Base-by-base conservation (phyloP, 1,284 basidiomycete species). In the Apiotrichum domesticum region DNA sequence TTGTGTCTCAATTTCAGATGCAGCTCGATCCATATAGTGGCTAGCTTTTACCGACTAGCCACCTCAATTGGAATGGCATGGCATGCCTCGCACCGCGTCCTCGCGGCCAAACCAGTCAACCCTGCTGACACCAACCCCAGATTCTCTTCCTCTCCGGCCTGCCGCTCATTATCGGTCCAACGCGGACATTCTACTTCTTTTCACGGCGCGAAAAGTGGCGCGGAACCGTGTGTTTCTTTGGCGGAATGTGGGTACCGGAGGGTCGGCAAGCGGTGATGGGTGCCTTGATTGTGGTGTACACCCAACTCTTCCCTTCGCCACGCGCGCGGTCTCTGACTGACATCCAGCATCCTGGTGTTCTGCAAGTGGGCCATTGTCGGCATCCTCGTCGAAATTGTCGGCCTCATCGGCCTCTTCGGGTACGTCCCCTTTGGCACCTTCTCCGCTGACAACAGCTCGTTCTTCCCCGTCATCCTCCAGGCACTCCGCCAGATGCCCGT, bases 171-270 rank as follows among this genome's bases (percentile, higher is more conserved):
- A 97, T 97, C 67, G 93, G 93, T 6, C 90, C 90, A 5, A 87
- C 88, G 69, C 95, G 96, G 80, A 98, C 94, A 2, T 93, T 98
- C 77, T 91, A 92, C 79, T 99, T 99, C 80, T 99, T 99, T 78
- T 90, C 94, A 33, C 83, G 96, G 60, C 89, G 86, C 74, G 89
- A 98, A 77, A 99, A 99, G 78, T 80, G 98, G 64, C 83, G 96
- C 33, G 96, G 96, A n/a, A 93, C 90, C 3, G 62, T 85, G 52
- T 95, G 91, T 74, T 97, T 96, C 80, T 78, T 96, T 56, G 89
- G 88, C 46, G 93, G 93, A 14, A 87, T 97, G 75, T 75, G 58
- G 67, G 75, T 69, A n/a, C 9, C 8, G 7, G 35, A 7, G 32
- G 2, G 29, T 8, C 13, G 37, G 32, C 3, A 9, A 11, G 13